Percentiles rank a stretch among this genome's conserved stretches.
These are phyloP conservation scores for Blastobotrys parvus DNA, from an alignment of 805 yeast genomes.

Conservation along the genomic window DNA sequence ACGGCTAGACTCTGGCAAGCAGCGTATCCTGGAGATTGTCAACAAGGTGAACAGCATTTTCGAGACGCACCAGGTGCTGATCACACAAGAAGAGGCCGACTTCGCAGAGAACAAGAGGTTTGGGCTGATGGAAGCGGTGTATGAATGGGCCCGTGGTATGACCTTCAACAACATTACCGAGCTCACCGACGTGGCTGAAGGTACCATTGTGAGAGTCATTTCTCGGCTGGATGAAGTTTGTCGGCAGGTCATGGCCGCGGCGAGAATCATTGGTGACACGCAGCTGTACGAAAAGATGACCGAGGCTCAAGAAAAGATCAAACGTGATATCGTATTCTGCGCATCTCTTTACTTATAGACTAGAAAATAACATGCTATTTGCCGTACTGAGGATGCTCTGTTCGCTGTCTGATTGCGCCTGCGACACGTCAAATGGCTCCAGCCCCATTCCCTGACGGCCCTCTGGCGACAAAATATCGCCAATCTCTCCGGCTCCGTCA, in stretches of 20 bases:
- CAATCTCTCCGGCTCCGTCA: background rate
- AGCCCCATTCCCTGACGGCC: constrained; percentile 6
- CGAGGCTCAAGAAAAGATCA: constrained; percentile 87
- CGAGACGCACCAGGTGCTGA: constrained; percentile 56
- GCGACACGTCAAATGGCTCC: background rate
- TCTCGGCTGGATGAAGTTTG: constrained; percentile 92
- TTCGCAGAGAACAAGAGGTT: constrained; percentile 79
- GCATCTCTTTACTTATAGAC: constrained; percentile 76
- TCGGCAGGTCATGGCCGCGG: constrained; percentile 88
- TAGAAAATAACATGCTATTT: background rate
- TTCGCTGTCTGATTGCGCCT: background rate
- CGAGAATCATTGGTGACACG: constrained; percentile 89
- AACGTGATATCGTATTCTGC: constrained; percentile 95
- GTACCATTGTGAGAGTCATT: constrained; percentile 92
- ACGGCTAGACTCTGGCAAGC: constrained; percentile 54
- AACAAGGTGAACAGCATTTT: constrained; percentile 53
- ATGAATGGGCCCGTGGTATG: constrained; percentile 97
- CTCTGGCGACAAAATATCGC: constrained; percentile 1
- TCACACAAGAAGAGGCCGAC: constrained; percentile 78
- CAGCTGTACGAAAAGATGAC: constrained; percentile 82
- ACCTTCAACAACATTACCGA: constrained; percentile 87
- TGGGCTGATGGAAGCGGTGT: constrained; percentile 86
- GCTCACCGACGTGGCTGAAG: constrained; percentile 85
- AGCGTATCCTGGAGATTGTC: constrained; percentile 63
- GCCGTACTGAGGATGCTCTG: background rate